A percentile compares a stretch with the other conserved stretches of the same genome.
These are phyloP conservation scores for Umbelopsis sp. DNA, from an alignment of 192 early-diverging fungal genomes.

Conservation along the genomic window DNA sequence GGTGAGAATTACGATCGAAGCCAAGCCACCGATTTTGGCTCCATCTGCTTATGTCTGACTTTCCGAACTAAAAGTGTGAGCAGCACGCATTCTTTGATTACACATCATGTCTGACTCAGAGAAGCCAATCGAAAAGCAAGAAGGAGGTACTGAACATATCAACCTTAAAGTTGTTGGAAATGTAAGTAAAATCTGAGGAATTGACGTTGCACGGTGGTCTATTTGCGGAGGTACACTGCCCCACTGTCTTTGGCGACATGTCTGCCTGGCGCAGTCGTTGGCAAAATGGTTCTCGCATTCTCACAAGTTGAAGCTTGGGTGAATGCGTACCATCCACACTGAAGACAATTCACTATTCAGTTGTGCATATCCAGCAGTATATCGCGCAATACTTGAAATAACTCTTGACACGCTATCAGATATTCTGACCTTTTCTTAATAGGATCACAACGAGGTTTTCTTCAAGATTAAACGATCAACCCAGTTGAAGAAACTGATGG, in stretches of 20 bases:
- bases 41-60: neutral
- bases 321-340: no score
- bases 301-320: no score
- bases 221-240: no score
- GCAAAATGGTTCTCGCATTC: no score
- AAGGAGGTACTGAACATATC: constrained; percentile 71
- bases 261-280: no score
- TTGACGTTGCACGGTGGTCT: neutral
- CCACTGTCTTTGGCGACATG: no score
- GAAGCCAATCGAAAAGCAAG: constrained; percentile 43
- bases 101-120: constrained; percentile 38
- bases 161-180: constrained; percentile 89
- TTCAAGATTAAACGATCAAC: constrained; percentile 98
- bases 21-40: constrained; percentile 4
- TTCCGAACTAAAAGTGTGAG: neutral
- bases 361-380: neutral
- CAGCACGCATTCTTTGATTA: neutral
- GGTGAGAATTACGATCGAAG: neutral
- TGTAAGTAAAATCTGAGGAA: constrained; percentile 58
- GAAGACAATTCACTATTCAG: neutral
- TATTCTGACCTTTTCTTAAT: neutral
- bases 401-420: neutral
- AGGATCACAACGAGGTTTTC: constrained; percentile 82
- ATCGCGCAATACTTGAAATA: no score
- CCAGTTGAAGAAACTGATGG: constrained; percentile 91